Evolutionary conservation across 345 rosid species (phyloP).

Genomic region (Eucalyptus leucophloia): DNA sequence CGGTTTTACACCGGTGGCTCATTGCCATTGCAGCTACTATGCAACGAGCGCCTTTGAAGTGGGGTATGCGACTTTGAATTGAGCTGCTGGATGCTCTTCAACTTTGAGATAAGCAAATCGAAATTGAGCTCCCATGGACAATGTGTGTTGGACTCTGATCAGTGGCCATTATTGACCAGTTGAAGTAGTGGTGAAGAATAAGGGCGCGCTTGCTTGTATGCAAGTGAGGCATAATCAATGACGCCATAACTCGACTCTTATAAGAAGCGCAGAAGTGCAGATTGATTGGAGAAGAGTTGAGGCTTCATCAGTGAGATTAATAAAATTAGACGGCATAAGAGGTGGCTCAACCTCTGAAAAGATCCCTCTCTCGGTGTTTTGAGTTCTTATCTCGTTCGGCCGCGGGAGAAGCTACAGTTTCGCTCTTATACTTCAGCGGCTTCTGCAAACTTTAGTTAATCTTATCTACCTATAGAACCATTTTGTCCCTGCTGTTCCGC

Average conservation of each 20-base stretch:
- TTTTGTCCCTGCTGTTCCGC: background rate
- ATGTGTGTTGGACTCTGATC: background rate
- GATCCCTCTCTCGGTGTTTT: background rate
- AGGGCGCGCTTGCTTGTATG: background rate
- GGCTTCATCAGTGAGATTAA: background rate
- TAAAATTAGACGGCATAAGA: background rate
- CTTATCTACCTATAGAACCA: background rate
- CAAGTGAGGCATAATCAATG: background rate
- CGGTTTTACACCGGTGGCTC: constrained; percentile 22
- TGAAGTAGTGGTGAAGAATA: background rate
- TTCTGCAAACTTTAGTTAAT: background rate
- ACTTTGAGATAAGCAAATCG: background rate
- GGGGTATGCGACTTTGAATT: background rate
- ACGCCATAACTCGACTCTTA: background rate
- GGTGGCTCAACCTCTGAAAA: background rate
- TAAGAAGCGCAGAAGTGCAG: background rate
- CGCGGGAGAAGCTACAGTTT: background rate
- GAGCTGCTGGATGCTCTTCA: background rate
- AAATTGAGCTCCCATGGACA: background rate
- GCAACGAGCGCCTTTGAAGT: constrained; percentile 30
- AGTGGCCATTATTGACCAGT: background rate
- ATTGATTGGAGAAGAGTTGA: background rate
- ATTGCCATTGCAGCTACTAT: constrained; percentile 47
- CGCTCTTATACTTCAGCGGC: background rate
- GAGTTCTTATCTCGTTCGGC: background rate